Evolutionary conservation across 345 rosid species (phyloP), one percentile per base, ranked within the genome.

Genomic region (Lepidium sativum): DNA sequence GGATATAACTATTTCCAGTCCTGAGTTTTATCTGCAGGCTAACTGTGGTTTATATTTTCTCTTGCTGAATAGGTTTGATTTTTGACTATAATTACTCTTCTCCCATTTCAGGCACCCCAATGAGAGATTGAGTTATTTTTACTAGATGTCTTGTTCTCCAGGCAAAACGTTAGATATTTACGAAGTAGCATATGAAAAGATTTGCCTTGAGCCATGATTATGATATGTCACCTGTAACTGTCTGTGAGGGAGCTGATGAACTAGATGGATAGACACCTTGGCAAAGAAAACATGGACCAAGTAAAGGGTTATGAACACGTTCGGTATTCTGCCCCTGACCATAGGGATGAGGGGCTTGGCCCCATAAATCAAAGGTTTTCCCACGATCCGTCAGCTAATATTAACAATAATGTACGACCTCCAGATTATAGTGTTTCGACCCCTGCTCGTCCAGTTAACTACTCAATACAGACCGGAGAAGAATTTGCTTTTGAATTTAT

Each of bases 391-490:
- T 73, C 77, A 9, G 61, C 63, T 54, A 67, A 32, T 61, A 17
- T 45, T 43, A 60, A 51, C 57, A 21, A 52, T 9, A 53, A 45
- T 32, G 68, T 67, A 60, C 68, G 77, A 25, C 77, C 77, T 44
- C 77, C 77, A 53, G 77, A 73, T 45, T 73, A 67, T 67, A 59
- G 25, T 67, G 23, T 54, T 44, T 8, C 63, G 8, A 20, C 68
- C 58, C 72, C 68, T 66, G 43, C 72, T 67, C 72, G 72, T 35
- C 77, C 77, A 15, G 77, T 73, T 3, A 73, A 73, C 67, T 73
- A 67, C 77, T 73, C 77, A 14, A 73, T 73, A 43, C 77, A 73
- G 64, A 73, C 77, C 1, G 77, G 77, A 60, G 77, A 73, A 73
- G 77, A 73, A 39, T 73, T 73, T 67, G 72, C 72, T 42, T 67